Percentiles rank a stretch among this genome's conserved stretches.
phyloP scores from a whole-genome alignment of 2,329 filamentous ascomycete genomes.

The Stagonosporopsis chrysanthemi region DNA sequence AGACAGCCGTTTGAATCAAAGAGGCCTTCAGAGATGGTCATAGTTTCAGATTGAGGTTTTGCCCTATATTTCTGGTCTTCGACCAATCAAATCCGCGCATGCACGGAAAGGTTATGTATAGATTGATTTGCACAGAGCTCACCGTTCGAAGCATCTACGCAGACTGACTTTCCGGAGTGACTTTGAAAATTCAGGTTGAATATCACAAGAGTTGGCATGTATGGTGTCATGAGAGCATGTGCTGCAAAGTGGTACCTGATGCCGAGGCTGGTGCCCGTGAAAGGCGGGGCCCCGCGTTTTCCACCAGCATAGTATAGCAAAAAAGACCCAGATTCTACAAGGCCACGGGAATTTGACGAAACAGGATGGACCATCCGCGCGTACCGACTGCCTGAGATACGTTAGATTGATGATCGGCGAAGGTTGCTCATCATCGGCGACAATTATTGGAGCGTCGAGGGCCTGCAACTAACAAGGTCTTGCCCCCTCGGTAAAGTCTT shows the following conservation, averaged over 20 bases:
- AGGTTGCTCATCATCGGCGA: not conserved
- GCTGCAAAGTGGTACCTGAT: not conserved
- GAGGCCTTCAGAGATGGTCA: too few relatives aligned
- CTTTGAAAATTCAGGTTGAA: not conserved
- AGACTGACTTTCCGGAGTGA: too few relatives aligned
- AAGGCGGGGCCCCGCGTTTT: slow-evolving; percentile 20
- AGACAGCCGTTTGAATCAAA: too few relatives aligned
- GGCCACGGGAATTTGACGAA: not conserved
- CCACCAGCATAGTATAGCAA: not conserved
- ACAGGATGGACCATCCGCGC: not conserved
- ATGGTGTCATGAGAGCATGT: not conserved
- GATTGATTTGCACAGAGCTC: too few relatives aligned
- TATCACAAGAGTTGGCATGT: not conserved
- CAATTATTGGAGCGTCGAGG: not conserved
- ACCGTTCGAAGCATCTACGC: not conserved
- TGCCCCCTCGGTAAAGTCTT: not conserved
- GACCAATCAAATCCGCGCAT: too few relatives aligned
- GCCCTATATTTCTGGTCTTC: too few relatives aligned
- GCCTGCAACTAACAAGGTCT: not conserved
- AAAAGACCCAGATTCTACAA: not conserved
- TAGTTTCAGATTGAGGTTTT: not conserved
- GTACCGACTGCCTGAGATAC: too few relatives aligned
- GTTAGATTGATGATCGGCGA: slow-evolving; percentile 1
- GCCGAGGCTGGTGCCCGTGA: slow-evolving; percentile 17
- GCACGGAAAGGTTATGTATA: too few relatives aligned